Evolutionary conservation across 2,329 filamentous ascomycete genomes (phyloP).

Genomic region (Lachnellula arida): DNA sequence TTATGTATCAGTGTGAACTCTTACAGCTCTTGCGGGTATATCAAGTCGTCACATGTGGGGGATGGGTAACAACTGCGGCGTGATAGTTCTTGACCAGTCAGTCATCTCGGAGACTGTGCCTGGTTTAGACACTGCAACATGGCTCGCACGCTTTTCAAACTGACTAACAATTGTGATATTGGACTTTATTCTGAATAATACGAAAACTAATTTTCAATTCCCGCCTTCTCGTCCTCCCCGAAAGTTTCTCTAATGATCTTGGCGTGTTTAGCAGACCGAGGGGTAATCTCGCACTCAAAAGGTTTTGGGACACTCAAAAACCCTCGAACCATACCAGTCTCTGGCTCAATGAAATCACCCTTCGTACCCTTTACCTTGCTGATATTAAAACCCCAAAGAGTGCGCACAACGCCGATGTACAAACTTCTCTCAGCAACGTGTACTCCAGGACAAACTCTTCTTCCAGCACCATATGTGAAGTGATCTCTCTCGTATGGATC

Average conservation of each 20-base stretch:
- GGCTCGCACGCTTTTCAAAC: too few species aligned
- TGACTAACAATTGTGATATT: too few species aligned
- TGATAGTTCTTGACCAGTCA: too few species aligned
- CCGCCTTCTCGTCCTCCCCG: neutral
- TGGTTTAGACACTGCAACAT: too few species aligned
- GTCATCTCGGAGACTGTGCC: too few species aligned
- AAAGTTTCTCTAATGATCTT: constrained; percentile 25
- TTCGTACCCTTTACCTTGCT: constrained; percentile 11
- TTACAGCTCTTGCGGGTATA: too few species aligned
- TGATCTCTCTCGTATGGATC: constrained; percentile 29
- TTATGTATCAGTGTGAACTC: too few species aligned
- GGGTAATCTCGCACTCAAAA: constrained; percentile 30
- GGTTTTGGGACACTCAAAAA: constrained; percentile 30
- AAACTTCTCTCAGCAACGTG: constrained; percentile 33
- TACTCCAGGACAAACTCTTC: constrained; percentile 32
- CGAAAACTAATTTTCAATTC: too few species aligned
- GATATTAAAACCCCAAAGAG: constrained; percentile 33
- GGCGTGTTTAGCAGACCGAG: constrained; percentile 28
- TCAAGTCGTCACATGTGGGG: too few species aligned
- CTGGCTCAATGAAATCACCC: constrained; percentile 13
- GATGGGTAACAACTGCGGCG: too few species aligned
- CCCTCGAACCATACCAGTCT: constrained; percentile 28
- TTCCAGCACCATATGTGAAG: constrained; percentile 30
- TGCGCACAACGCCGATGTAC: constrained; percentile 27
- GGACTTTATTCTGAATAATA: too few species aligned